A percentile compares a stretch with the other conserved stretches of the same genome.
Evolutionary conservation across 1,284 basidiomycete species (phyloP).

Genomic region (Moniliella sp.): DNA sequence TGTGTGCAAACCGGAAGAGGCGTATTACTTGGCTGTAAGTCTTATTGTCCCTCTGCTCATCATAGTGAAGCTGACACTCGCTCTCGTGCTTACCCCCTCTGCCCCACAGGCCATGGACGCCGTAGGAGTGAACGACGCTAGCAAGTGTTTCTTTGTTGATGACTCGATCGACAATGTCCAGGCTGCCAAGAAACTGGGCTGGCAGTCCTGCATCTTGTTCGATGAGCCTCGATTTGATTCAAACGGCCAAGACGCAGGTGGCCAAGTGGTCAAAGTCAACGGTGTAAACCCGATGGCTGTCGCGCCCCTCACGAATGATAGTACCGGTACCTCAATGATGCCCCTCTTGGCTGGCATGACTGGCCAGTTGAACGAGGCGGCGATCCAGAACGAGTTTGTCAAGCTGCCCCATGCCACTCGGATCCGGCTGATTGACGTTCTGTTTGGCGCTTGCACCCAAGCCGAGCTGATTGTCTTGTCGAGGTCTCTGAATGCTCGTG

Average conservation of each 20-base stretch:
- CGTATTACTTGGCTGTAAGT: slow-evolving; percentile 14
- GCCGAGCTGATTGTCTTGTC: slow-evolving; percentile 15
- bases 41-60: neutral
- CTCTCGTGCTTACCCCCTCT: no score
- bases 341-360: neutral
- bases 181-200: slow-evolving; percentile 16
- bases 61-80: no score
- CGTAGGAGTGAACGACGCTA: slow-evolving; percentile 6
- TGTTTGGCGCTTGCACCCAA: slow-evolving; percentile 13
- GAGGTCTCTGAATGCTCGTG: slow-evolving; percentile 52
- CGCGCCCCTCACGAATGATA: neutral
- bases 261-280: neutral
- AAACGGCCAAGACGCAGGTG: neutral
- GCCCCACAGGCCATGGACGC: slow-evolving; percentile 7
- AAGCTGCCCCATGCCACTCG: slow-evolving; percentile 8
- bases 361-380: slow-evolving; percentile 1
- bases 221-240: neutral
- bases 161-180: slow-evolving; percentile 23
- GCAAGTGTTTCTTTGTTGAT: slow-evolving; percentile 25
- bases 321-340: neutral
- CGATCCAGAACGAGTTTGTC: slow-evolving; percentile 7
- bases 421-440: slow-evolving; percentile 12
- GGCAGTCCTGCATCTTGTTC: slow-evolving; percentile 22
- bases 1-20: slow-evolving; percentile 55
- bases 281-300: neutral